These are phyloP conservation scores for Globisporangium spinosum DNA, from an alignment of 352 stramenopile species.

Conservation along the genomic window DNA sequence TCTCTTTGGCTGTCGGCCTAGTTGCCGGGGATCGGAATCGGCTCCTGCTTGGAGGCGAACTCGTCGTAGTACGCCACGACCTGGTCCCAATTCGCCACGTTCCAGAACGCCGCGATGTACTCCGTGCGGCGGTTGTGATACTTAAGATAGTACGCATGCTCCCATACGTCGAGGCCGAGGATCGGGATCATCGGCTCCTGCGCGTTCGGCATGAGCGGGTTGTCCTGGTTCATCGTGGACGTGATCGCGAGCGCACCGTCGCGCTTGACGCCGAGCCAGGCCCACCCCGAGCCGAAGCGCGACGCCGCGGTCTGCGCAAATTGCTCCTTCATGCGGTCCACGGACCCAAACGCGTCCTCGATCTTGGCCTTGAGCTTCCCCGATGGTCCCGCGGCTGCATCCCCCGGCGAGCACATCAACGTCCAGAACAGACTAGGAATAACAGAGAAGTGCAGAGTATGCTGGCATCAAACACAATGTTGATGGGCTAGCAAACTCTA, in stretches of 20 bases:
- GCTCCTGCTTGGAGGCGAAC: slow-evolving; percentile 45
- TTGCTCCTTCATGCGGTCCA: slow-evolving; percentile 53
- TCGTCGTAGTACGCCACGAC: slow-evolving; percentile 57
- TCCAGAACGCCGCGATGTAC: slow-evolving; percentile 56
- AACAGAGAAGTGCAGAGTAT: background rate
- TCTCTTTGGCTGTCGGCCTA: background rate
- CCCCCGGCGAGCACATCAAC: slow-evolving; percentile 26
- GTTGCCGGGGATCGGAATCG: slow-evolving; percentile 48
- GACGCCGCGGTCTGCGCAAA: slow-evolving; percentile 36
- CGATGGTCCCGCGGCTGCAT: slow-evolving; percentile 10
- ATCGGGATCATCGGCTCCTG: slow-evolving; percentile 88
- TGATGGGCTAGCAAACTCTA: background rate
- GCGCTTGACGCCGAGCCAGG: slow-evolving; percentile 48
- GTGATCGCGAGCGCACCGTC: slow-evolving; percentile 83
- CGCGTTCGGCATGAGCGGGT: slow-evolving; percentile 69
- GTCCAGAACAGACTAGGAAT: slow-evolving; percentile 19
- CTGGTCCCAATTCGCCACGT: slow-evolving; percentile 43
- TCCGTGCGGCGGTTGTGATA: slow-evolving; percentile 85
- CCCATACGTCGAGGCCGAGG: slow-evolving; percentile 94
- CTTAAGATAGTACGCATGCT: slow-evolving; percentile 96
- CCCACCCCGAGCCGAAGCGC: slow-evolving; percentile 61
- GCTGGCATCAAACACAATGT: background rate
- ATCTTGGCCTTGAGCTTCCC: slow-evolving; percentile 44
- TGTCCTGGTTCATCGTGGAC: slow-evolving; percentile 89
- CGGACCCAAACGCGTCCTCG: slow-evolving; percentile 33